Evolutionary conservation across 1,284 basidiomycete genomes (phyloP).

Genomic region (Ganoderma boninense): DNA sequence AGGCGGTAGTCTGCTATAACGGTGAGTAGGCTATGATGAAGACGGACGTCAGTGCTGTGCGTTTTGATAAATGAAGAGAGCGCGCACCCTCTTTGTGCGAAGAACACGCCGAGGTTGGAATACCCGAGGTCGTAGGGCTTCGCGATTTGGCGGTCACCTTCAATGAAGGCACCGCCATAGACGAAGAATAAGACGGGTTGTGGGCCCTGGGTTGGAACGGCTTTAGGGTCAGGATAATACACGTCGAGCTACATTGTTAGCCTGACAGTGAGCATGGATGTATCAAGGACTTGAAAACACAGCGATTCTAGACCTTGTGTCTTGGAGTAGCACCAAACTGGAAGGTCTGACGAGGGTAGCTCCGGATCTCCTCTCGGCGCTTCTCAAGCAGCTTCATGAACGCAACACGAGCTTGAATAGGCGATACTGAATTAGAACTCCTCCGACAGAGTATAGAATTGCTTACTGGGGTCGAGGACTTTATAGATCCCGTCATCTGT

Average conservation of each 20-base stretch:
- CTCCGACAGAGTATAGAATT: background rate
- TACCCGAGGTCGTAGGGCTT: slow-evolving; percentile 59
- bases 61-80: background rate
- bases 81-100: slow-evolving; percentile 55
- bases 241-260: slow-evolving; percentile 53
- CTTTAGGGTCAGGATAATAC: slow-evolving; percentile 57
- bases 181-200: slow-evolving; percentile 65
- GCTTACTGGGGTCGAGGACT: slow-evolving; percentile 14
- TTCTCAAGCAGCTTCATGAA: slow-evolving; percentile 55
- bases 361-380: slow-evolving; percentile 49
- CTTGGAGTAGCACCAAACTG: slow-evolving; percentile 60
- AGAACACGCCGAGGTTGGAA: slow-evolving; percentile 64
- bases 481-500: slow-evolving; percentile 9
- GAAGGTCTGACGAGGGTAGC: slow-evolving; percentile 58
- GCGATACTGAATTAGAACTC: background rate
- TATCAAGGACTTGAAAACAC: background rate
- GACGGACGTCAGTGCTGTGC: background rate
- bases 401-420: slow-evolving; percentile 33
- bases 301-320: slow-evolving; percentile 53
- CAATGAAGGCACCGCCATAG: slow-evolving; percentile 69
- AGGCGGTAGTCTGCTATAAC: slow-evolving; percentile 73
- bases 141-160: slow-evolving; percentile 55
- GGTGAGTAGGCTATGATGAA: slow-evolving; percentile 51
- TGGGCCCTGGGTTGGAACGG: slow-evolving; percentile 37
- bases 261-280: background rate